Conservation (phyloP, 768 basidiomycete genomes). For the Termitomyces bulborhizus region DNA sequence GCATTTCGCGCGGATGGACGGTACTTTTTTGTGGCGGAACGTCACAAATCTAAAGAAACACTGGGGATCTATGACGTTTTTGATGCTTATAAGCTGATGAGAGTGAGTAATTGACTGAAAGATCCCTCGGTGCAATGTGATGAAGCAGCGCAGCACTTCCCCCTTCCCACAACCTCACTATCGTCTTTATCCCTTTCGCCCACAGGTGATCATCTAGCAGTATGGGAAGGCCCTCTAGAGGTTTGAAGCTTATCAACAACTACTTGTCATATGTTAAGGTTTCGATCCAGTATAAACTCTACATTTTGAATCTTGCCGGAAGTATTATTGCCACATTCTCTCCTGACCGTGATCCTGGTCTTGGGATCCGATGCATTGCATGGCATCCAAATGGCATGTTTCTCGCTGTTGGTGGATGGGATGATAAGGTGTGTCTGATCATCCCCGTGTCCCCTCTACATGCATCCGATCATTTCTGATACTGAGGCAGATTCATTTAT, state of each 20-base stretch:
- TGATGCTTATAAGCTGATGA: conserved; percentile 64
- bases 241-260: conserved; percentile 29
- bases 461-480: conserved; percentile 4
- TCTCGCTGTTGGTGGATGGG: conserved; percentile 81
- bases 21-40: conserved; percentile 82
- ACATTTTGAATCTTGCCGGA: conserved; percentile 63
- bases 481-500: conserved; percentile 55
- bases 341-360: conserved; percentile 72
- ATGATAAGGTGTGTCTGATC: conserved; percentile 61
- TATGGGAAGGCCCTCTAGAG: conserved; percentile 85
- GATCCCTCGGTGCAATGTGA: conserved; percentile 1
- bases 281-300: conserved; percentile 61
- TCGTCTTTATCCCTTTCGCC: conserved; percentile 73
- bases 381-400: conserved; percentile 90
- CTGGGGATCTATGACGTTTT: conserved; percentile 77
- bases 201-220: conserved; percentile 64
- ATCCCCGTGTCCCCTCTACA: background rate
- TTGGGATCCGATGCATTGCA: conserved; percentile 70
- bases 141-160: conserved; percentile 59
- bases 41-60: conserved; percentile 86
- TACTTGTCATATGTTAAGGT: background rate
- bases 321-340: conserved; percentile 58
- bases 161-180: conserved; percentile 67
- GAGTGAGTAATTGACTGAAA: conserved; percentile 38
- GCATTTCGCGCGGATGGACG: conserved; percentile 75